Evolutionary conservation across 257 asterid species (phyloP).

Genomic region (Solanum pinnatisectum): DNA sequence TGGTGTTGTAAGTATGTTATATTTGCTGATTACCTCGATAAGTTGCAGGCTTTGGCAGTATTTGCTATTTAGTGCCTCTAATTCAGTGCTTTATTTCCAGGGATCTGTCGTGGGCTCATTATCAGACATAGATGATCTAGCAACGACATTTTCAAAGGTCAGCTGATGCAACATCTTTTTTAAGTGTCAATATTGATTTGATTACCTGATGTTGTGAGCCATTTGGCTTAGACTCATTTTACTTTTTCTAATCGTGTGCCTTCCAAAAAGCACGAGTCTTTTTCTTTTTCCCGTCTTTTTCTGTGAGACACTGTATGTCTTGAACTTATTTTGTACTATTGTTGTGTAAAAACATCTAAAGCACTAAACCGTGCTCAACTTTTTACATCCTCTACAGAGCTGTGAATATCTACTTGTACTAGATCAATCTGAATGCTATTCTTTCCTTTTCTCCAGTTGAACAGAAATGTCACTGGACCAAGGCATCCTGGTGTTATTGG

Average conservation of each 20-base stretch:
- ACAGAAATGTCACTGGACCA: conserved; percentile 80
- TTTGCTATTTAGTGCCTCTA: not conserved
- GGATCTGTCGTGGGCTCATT: conserved; percentile 74
- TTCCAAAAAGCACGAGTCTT: not conserved
- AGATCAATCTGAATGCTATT: not conserved
- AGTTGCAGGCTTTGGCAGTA: not conserved
- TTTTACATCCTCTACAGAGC: not conserved
- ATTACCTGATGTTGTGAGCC: not conserved
- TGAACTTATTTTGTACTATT: not conserved
- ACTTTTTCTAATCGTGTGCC: not conserved
- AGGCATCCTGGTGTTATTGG: conserved; percentile 96
- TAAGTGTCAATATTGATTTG: not conserved
- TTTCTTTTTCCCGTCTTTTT: not conserved
- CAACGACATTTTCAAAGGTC: conserved; percentile 92
- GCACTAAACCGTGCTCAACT: not conserved
- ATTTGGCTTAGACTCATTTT: not conserved
- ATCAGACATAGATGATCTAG: conserved; percentile 79
- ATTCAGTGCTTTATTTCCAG: conserved; percentile 25
- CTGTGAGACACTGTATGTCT: not conserved
- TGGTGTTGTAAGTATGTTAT: not conserved
- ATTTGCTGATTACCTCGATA: not conserved
- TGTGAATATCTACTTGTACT: not conserved
- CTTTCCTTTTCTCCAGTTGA: conserved; percentile 44
- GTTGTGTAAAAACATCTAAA: not conserved
- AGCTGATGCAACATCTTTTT: conserved; percentile 3